A percentile compares a stretch with the other conserved stretches of the same genome.
phyloP scores from a whole-genome alignment of 1,284 basidiomycete genomes.

The Ustilago trichophora region DNA sequence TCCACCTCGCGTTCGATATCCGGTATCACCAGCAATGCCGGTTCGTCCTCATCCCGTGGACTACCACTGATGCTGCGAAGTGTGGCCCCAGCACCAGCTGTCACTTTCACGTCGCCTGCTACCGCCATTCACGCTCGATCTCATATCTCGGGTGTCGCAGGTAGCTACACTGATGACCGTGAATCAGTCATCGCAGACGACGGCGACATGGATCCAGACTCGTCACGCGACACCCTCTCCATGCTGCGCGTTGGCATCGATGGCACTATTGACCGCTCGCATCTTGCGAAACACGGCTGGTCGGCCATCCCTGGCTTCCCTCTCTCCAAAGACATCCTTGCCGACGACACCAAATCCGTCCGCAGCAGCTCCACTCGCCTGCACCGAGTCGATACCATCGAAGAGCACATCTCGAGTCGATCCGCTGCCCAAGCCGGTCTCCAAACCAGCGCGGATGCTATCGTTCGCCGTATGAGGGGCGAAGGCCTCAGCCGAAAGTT shows the following conservation, averaged over 20 bases:
- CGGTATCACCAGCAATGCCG: constrained; percentile 2
- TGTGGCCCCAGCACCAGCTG: constrained; percentile 45
- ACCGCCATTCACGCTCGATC: constrained; percentile 41
- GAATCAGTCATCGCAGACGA: constrained; percentile 40
- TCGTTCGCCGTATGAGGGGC: constrained; percentile 56
- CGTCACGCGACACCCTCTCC: constrained; percentile 34
- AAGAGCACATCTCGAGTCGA: constrained; percentile 27
- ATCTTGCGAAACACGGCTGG: constrained; percentile 50
- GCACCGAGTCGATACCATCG: constrained; percentile 45
- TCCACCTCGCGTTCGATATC: constrained; percentile 16
- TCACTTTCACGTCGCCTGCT: constrained; percentile 50
- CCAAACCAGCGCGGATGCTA: constrained; percentile 58
- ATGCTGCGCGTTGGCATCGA: constrained; percentile 29
- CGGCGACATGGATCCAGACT: constrained; percentile 35
- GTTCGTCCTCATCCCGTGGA: constrained; percentile 1
- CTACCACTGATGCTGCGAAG: constrained; percentile 36
- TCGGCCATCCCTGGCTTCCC: constrained; percentile 59
- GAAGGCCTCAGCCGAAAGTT: constrained; percentile 61
- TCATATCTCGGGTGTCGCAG: constrained; percentile 15
- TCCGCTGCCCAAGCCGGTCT: constrained; percentile 42
- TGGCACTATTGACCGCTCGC: constrained; percentile 32
- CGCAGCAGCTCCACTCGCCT: constrained; percentile 50
- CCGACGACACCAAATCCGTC: constrained; percentile 58
- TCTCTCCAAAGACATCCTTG: constrained; percentile 57
- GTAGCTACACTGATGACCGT: constrained; percentile 44